phyloP scores from a whole-genome alignment of 2,329 filamentous ascomycete genomes.

The Monosporascus sp. region DNA sequence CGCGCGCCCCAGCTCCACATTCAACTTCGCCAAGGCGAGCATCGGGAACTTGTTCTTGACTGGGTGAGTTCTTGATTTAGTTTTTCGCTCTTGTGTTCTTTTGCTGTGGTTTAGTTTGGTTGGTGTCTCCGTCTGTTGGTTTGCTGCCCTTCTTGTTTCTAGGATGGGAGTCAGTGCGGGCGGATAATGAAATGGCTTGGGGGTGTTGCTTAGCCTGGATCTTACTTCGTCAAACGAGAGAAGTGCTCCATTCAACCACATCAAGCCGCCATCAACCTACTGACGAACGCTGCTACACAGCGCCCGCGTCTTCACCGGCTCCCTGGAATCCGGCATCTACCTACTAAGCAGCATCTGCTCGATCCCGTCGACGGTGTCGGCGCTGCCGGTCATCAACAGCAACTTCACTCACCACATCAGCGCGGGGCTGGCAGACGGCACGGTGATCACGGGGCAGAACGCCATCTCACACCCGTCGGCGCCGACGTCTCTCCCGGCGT shows the following conservation, averaged over 20 bases:
- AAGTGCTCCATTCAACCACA: no score
- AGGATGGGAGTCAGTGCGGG: no score
- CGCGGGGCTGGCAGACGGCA: conserved; percentile 70
- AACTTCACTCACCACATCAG: conserved; percentile 96
- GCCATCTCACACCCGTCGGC: conserved; percentile 80
- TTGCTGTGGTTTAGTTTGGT: no score
- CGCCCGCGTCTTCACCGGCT: conserved; percentile 83
- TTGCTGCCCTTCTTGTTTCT: no score
- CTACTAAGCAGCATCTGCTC: conserved; percentile 80
- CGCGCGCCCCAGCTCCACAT: conserved; percentile 64
- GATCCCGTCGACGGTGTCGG: conserved; percentile 69
- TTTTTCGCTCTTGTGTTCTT: no score
- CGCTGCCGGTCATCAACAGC: conserved; percentile 86
- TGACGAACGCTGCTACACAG: conserved; percentile 12
- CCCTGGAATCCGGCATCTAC: conserved; percentile 89
- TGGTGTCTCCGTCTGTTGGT: no score
- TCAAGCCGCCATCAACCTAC: background rate
- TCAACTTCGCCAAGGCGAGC: conserved; percentile 71
- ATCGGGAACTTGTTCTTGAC: conserved; percentile 78
- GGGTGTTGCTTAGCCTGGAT: no score
- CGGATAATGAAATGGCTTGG: no score
- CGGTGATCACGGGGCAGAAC: conserved; percentile 83
- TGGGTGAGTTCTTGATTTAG: conserved; percentile 44
- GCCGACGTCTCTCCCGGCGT: conserved; percentile 47
- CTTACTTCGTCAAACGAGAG: no score